phyloP scores from a whole-genome alignment of 2,329 filamentous ascomycete genomes.

The Colletotrichum neosansevieriae region DNA sequence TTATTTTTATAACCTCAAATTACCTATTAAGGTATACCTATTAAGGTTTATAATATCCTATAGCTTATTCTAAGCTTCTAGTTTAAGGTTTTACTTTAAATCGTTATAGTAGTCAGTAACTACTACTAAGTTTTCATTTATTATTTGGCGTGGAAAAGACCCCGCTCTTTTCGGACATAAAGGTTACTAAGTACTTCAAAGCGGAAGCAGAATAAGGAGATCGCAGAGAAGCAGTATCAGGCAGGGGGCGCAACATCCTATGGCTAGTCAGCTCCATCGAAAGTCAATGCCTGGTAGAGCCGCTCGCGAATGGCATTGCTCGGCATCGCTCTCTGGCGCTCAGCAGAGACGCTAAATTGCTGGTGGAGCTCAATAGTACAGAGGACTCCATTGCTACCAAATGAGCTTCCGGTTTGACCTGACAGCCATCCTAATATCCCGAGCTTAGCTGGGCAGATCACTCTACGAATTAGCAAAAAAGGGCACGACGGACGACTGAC shows the following conservation, averaged over 20 bases:
- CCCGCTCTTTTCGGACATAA: too few relatives aligned
- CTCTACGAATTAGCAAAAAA: neutral
- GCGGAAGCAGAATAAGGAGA: neutral
- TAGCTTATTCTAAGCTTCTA: too few relatives aligned
- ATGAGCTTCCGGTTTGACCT: slow-evolving; percentile 33
- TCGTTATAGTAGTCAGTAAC: too few relatives aligned
- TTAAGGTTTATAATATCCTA: too few relatives aligned
- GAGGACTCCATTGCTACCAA: slow-evolving; percentile 24
- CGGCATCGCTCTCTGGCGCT: slow-evolving; percentile 15
- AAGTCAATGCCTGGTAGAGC: slow-evolving; percentile 12
- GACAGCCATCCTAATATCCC: slow-evolving; percentile 18
- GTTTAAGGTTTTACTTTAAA: too few relatives aligned
- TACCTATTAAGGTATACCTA: too few relatives aligned
- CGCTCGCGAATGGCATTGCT: slow-evolving; percentile 4
- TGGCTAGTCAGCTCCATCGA: neutral
- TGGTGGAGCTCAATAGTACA: slow-evolving; percentile 10
- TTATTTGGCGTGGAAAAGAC: too few relatives aligned
- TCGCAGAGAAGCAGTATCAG: neutral
- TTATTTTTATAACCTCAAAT: too few relatives aligned
- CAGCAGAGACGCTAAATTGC: slow-evolving; percentile 31
- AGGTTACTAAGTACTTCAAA: neutral
- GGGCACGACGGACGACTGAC: neutral
- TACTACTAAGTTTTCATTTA: too few relatives aligned
- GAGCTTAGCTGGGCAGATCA: neutral
- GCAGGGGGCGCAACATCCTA: neutral